These are phyloP conservation scores for Euphorbia peplus DNA, from an alignment of 345 rosid genomes.

Conservation along the genomic window DNA sequence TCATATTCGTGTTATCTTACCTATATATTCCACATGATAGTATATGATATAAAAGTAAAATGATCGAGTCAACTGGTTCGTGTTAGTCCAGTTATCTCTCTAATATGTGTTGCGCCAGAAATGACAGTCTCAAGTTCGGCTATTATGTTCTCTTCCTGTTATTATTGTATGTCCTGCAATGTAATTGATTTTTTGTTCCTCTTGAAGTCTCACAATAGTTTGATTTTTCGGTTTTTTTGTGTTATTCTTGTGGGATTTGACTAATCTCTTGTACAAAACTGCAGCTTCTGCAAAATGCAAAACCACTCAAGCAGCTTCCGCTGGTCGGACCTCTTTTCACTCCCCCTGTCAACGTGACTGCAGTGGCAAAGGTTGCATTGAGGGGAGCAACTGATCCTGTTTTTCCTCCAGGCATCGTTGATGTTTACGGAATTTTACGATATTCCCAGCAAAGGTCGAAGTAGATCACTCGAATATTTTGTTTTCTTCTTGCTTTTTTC, in stretches of 20 bases:
- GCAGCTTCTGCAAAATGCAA: conserved; percentile 53
- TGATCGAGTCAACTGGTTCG: too few species aligned
- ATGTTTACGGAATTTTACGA: conserved; percentile 43
- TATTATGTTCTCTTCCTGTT: background rate
- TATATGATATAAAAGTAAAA: too few species aligned
- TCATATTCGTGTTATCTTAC: too few species aligned
- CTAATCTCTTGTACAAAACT: background rate
- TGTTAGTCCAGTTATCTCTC: too few species aligned
- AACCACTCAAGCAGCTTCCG: conserved; percentile 53
- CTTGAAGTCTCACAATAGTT: too few species aligned
- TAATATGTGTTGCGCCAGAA: background rate
- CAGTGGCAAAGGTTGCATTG: conserved; percentile 48
- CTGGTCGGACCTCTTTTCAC: conserved; percentile 52
- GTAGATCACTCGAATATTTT: conserved; percentile 23
- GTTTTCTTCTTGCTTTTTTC: background rate
- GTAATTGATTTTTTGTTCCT: background rate
- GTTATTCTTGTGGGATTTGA: background rate
- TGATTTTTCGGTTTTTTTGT: too few species aligned
- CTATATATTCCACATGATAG: too few species aligned
- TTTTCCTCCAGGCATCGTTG: conserved; percentile 55
- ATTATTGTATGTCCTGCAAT: background rate
- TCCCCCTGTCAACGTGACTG: conserved; percentile 49
- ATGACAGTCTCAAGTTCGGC: background rate
- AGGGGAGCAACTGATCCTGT: conserved; percentile 59
- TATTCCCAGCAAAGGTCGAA: conserved; percentile 42